phyloP scores from a whole-genome alignment of 1,284 basidiomycete genomes.

The Pyrrhoderma noxium region DNA sequence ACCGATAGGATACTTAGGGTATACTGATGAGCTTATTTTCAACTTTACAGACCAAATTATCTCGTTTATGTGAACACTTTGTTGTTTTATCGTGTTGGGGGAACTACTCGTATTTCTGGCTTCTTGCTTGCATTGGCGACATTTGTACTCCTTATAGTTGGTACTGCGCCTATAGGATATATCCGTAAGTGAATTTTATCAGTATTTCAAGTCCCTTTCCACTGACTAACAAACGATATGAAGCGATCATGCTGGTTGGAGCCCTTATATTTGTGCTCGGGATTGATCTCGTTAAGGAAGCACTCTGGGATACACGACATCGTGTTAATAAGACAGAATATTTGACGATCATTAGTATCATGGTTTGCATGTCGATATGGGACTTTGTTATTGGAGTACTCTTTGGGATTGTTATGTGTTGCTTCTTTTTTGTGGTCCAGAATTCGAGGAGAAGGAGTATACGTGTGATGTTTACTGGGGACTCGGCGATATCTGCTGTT shows the following conservation, averaged over 20 bases:
- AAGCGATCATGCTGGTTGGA: constrained; percentile 84
- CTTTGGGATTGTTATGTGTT: constrained; percentile 88
- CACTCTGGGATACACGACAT: constrained; percentile 91
- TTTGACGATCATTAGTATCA: constrained; percentile 72
- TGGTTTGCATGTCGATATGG: constrained; percentile 88
- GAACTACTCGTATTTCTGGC: constrained; percentile 77
- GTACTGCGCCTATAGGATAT: constrained; percentile 80
- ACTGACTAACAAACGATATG: neutral
- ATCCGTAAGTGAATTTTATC: constrained; percentile 58
- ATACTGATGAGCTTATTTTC: too few species aligned
- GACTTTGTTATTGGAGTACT: constrained; percentile 94
- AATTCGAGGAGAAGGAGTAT: constrained; percentile 83
- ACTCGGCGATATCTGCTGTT: constrained; percentile 84
- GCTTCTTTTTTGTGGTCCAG: constrained; percentile 94
- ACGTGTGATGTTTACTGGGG: constrained; percentile 71
- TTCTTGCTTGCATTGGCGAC: constrained; percentile 82
- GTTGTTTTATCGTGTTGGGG: constrained; percentile 93
- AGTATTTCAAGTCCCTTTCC: neutral
- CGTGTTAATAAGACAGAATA: constrained; percentile 80
- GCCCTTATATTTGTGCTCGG: constrained; percentile 94
- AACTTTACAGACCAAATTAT: constrained; percentile 58
- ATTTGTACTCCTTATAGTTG: constrained; percentile 67
- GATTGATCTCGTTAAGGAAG: constrained; percentile 91
- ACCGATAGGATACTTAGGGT: neutral
- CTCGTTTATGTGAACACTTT: constrained; percentile 89